Evolutionary conservation across 768 basidiomycete genomes (phyloP), one percentile per base, ranked within the genome.

Genomic region (Mycena amicta): DNA sequence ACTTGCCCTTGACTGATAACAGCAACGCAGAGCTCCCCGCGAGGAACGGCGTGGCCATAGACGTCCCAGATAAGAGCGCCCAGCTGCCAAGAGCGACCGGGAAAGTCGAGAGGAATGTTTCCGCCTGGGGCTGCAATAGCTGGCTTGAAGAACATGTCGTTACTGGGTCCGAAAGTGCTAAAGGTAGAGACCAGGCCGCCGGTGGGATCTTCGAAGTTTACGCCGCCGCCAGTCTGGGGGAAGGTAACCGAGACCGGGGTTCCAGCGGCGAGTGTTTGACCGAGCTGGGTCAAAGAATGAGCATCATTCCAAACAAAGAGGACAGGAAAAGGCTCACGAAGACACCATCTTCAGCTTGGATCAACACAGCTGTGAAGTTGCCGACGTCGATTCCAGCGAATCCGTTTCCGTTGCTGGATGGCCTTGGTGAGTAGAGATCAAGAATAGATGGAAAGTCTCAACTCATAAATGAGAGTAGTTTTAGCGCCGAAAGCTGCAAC

Each of bases 91-190:
- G 64, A 5, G 75, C 69, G 26, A 76, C 65, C 3, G 81, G 81
- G 28, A 75, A 67, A 2, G 81, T 81, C 0, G 79, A 80, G 25
- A 82, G 63, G 50, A n/a, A 83, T 81, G 65, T 79, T 77, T 1
- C 81, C 82, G 11, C 83, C 83, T 0, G 83, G 82, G 4, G 83
- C 80, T 27, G 82, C 72, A 52, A 85, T 67, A 12, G 82, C 74
- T 11, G 84, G 82, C 53, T 83, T 83, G 75, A 82, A 81, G 72
- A 72, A 79, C 60, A 85, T 74, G 64, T 88, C 85, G 65, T 85
- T 81, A 3, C 83, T 77, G 1, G 86, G 86, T 1, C 87, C 87
- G 56, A 81, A 85, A 71, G 73, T 74, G 6, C 82, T 79, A 70
- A 84, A 85, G 20, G 70, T 66, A 1, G 83, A 85, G 20, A 85